A percentile compares a stretch with the other conserved stretches of the same genome.
Evolutionary conservation across 2,329 filamentous ascomycete species (phyloP).

Genomic region (Exophiala lecanii-corni): DNA sequence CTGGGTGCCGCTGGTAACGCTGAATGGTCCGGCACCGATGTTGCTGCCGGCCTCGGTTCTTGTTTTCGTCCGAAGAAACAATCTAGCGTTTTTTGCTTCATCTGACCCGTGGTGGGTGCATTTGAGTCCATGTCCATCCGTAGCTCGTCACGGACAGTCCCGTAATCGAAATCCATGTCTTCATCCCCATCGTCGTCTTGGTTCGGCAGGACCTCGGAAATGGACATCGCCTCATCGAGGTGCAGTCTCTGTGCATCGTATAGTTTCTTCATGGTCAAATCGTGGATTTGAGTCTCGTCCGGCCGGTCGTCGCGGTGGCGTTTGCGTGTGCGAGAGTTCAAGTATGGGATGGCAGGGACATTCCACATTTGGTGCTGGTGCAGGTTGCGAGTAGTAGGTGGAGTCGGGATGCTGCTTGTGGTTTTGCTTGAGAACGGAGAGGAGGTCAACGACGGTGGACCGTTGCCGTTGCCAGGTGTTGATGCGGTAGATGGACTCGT

Average conservation of each 20-base stretch:
- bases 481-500: neutral
- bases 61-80: neutral
- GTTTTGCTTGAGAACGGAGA: slow-evolving; percentile 9
- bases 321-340: slow-evolving; percentile 56
- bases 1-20: neutral
- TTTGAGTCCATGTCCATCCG: neutral
- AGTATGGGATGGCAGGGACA: slow-evolving; percentile 30
- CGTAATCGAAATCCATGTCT: slow-evolving; percentile 16
- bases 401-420: slow-evolving; percentile 6
- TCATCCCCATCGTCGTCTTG: slow-evolving; percentile 1
- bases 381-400: neutral
- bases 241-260: slow-evolving; percentile 24
- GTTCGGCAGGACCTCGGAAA: slow-evolving; percentile 9
- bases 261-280: slow-evolving; percentile 24
- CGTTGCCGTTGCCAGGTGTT: slow-evolving; percentile 2
- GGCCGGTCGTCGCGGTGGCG: slow-evolving; percentile 55
- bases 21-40: too few species aligned
- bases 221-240: slow-evolving; percentile 18
- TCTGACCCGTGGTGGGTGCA: neutral
- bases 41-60: neutral
- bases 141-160: slow-evolving; percentile 3
- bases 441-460: slow-evolving; percentile 8
- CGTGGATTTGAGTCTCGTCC: slow-evolving; percentile 46
- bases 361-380: slow-evolving; percentile 4
- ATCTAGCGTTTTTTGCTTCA: slow-evolving; percentile 2